Percentiles rank a stretch among this genome's conserved stretches.
phyloP scores from a whole-genome alignment of 805 yeast genomes.

The Candida maltosa region DNA sequence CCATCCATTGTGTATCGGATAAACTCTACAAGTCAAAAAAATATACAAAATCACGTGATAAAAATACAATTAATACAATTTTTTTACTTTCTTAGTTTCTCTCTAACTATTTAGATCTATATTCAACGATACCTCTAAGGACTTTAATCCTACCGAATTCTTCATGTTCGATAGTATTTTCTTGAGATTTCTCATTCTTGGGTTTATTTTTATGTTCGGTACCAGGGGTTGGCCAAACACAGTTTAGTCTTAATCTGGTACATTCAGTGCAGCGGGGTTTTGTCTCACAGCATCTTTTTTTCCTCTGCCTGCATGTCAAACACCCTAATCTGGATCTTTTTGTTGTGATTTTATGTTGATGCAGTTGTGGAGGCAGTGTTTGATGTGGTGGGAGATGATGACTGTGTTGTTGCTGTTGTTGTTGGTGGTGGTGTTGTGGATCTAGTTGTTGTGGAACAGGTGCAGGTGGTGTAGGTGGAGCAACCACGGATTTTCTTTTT shows the following conservation, averaged over 20 bases:
- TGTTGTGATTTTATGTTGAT: constrained; percentile 14
- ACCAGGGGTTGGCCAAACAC: constrained; percentile 77
- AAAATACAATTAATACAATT: too few relatives aligned
- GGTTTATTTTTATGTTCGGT: constrained; percentile 57
- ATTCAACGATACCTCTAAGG: constrained; percentile 60
- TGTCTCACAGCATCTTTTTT: constrained; percentile 74
- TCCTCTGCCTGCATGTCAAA: constrained; percentile 71
- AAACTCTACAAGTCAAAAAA: too few relatives aligned
- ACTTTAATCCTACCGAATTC: constrained; percentile 58
- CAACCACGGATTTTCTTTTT: constrained; percentile 3
- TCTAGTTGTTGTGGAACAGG: constrained; percentile 6
- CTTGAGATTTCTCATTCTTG: constrained; percentile 46
- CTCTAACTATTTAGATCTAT: constrained; percentile 20
- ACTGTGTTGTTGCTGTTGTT: background rate
- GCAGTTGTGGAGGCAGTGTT: background rate
- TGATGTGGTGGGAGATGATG: background rate
- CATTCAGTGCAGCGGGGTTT: constrained; percentile 70
- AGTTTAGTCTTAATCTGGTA: constrained; percentile 55
- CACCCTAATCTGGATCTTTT: constrained; percentile 71
- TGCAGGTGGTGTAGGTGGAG: constrained; percentile 1
- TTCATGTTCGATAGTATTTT: constrained; percentile 53
- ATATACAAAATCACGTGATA: too few relatives aligned
- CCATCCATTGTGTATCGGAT: too few relatives aligned
- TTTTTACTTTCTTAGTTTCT: too few relatives aligned
- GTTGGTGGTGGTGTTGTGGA: constrained; percentile 6